A percentile compares a stretch with the other conserved stretches of the same genome.
These are phyloP conservation scores for Phragmites australis DNA, from an alignment of 176 grass and related monocot genomes.

Conservation along the genomic window DNA sequence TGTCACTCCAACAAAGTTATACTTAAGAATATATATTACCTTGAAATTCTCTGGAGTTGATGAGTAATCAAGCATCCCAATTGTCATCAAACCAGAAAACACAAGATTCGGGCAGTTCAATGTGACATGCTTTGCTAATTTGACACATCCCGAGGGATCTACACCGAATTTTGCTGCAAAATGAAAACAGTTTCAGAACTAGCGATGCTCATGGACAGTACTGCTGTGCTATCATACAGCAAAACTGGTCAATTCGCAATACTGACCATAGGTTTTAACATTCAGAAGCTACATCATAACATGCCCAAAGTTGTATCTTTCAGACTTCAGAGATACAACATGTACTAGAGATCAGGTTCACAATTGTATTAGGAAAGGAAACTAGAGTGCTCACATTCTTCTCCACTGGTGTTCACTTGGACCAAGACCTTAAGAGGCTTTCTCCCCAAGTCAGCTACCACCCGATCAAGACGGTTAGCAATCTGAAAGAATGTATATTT, in stretches of 20 bases:
- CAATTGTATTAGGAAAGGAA: not conserved
- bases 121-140: conserved; percentile 82
- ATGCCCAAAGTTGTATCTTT: not conserved
- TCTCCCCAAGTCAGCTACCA: conserved; percentile 73
- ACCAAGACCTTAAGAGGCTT: conserved; percentile 81
- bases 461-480: conserved; percentile 77
- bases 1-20: no score
- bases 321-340: not conserved
- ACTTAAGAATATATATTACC: conserved; percentile 38
- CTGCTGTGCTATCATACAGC: not conserved
- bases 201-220: no score
- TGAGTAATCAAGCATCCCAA: conserved; percentile 84
- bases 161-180: conserved; percentile 91
- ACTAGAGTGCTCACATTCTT: conserved; percentile 55
- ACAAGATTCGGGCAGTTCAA: conserved; percentile 64
- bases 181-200: conserved; percentile 16
- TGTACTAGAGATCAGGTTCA: conserved; percentile 2
- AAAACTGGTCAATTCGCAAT: not conserved
- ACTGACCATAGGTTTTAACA: no score
- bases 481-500: conserved; percentile 51
- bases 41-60: conserved; percentile 88
- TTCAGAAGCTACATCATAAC: no score
- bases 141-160: conserved; percentile 61
- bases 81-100: conserved; percentile 94
- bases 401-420: conserved; percentile 98